Percentiles rank a stretch among this genome's conserved stretches.
These are phyloP conservation scores for Plasmodium vivax DNA, from an alignment of 169 alveolate genomes.

Conservation along the genomic window DNA sequence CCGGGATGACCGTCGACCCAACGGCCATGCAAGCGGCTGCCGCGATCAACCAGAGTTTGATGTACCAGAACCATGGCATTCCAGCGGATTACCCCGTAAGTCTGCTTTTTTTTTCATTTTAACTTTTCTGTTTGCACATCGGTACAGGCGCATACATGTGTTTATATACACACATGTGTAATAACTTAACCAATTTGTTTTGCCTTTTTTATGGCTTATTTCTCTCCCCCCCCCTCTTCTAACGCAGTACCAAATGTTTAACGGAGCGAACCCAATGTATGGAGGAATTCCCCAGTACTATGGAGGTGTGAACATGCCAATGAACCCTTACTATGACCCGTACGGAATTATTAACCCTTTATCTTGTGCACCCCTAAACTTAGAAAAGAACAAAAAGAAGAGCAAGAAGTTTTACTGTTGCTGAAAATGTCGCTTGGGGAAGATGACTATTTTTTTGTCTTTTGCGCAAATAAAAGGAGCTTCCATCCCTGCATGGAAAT, in stretches of 20 bases:
- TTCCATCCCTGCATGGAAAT: not conserved
- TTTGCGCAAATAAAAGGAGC: not conserved
- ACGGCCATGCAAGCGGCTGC: conserved; percentile 76
- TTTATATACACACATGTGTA: not conserved
- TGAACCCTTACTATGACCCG: conserved; percentile 74
- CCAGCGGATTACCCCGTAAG: conserved; percentile 73
- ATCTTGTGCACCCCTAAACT: conserved; percentile 43
- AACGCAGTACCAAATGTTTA: conserved; percentile 56
- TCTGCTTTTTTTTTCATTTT: not conserved
- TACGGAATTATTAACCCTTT: conserved; percentile 72
- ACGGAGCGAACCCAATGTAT: conserved; percentile 65
- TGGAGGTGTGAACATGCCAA: conserved; percentile 68
- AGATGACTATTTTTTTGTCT: conserved; percentile 1
- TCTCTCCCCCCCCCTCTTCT: conserved; percentile 1
- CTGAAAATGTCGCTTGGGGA: not conserved
- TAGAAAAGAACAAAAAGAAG: conserved; percentile 36
- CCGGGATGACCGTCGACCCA: conserved; percentile 48
- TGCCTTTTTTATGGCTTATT: not conserved
- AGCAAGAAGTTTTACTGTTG: conserved; percentile 64
- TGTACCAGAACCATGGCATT: conserved; percentile 59
- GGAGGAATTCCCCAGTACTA: conserved; percentile 72
- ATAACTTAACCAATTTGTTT: not conserved
- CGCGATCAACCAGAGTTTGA: conserved; percentile 67
- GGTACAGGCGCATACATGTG: not conserved
- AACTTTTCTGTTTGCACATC: not conserved